Evolutionary conservation across 2,329 filamentous ascomycete genomes (phyloP).

Genomic region (Talaromyces sp.): DNA sequence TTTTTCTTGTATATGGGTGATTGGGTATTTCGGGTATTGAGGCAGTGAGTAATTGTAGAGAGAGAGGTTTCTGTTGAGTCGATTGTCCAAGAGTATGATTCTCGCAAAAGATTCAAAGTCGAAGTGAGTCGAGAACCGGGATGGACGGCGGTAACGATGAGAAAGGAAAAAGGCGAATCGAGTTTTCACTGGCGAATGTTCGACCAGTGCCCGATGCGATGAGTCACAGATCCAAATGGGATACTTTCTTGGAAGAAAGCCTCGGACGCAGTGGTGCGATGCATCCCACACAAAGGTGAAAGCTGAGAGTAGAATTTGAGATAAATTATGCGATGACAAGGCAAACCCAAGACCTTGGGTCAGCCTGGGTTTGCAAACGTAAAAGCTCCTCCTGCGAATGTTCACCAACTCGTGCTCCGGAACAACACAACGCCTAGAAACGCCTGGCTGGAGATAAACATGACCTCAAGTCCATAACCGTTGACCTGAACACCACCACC

Average conservation of each 20-base stretch:
- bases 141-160: not conserved
- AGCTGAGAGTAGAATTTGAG: not conserved
- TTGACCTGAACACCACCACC: slow-evolving; percentile 16
- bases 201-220: not conserved
- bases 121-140: not conserved
- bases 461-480: slow-evolving; percentile 11
- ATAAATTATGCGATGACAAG: not conserved
- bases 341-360: not conserved
- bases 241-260: not conserved
- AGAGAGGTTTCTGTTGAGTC: not conserved
- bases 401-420: slow-evolving; percentile 1
- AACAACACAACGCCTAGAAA: slow-evolving; percentile 10
- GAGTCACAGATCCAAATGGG: not conserved
- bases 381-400: slow-evolving; percentile 12
- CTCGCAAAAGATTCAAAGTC: not conserved
- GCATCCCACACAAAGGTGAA: not conserved
- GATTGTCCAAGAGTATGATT: not conserved
- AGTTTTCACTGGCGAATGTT: not conserved
- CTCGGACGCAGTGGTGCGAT: not conserved
- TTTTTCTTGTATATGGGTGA: slow-evolving; percentile 20
- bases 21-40: not conserved
- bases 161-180: not conserved
- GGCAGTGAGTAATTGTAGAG: not conserved
- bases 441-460: slow-evolving; percentile 8
- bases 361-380: no score